Evolutionary conservation across 1,139 yeast genomes (phyloP), one percentile per base, ranked within the genome.

Genomic region (Candida buenavistaensis): DNA sequence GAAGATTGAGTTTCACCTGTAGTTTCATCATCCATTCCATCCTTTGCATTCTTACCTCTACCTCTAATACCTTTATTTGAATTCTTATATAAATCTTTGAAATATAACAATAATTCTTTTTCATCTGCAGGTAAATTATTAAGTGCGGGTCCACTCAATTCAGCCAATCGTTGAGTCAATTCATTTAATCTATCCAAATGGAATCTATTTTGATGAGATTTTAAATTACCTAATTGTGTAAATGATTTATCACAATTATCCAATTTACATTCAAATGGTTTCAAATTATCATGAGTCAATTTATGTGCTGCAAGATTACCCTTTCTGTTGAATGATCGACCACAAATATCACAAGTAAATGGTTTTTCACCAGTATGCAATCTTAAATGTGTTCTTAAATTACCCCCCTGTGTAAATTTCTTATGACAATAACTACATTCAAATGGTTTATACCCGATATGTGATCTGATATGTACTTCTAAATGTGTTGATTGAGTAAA

Each of bases 301-400:
- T 72, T 68, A 59, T 89, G 97, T 8, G 95, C 95, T 14, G 90
- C 90, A 47, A 86, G 71, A 60, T 89, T 88, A 14, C 97, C 97
- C 56, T 89, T 85, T 52, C 96, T 77, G 36, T 95, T 87, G 56
- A 89, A 89, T 23, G 79, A 71, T 40, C 87, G 74, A 19, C 75
- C 75, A 57, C 96, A 88, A 10, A 74, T 62, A 20, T 80, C 82
- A 61, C 96, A 88, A 28, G 75, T 68, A 50, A 83, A 87, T 4
- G 96, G 96, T 54, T 84, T 84, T 50, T 87, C 96, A 19, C 97
- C 97, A 1, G 96, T 89, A 53, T 90, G 97, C 16, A 89, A 68
- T 43, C 97, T 69, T 47, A 82, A 68, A 63, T 90, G 97, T 1
- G 96, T 88, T 44, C 95, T 73, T 51, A 90, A 66, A 57, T 90